Evolutionary conservation across 495 filamentous ascomycete genomes (phyloP).

Genomic region (Cercophora newfieldiana): DNA sequence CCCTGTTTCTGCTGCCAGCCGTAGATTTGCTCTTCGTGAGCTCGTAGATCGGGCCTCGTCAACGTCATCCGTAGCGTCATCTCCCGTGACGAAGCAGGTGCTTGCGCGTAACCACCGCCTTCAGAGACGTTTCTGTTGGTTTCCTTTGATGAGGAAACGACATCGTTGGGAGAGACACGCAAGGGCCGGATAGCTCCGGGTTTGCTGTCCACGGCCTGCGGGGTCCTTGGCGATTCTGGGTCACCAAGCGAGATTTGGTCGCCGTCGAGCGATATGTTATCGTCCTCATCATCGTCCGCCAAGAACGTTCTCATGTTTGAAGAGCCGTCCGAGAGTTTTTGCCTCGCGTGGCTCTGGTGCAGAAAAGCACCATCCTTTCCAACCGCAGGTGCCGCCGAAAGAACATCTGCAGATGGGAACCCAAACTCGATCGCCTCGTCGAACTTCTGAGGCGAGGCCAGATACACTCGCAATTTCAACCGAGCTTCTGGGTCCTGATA

Average conservation of each 20-base stretch:
- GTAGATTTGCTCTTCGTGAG: conserved; percentile 62
- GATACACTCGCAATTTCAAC: conserved; percentile 81
- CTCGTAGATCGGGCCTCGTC: conserved; percentile 81
- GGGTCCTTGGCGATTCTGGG: conserved; percentile 56
- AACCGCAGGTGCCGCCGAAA: conserved; percentile 27
- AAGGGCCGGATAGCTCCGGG: conserved; percentile 33
- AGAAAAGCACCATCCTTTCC: not conserved
- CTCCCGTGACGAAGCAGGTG: conserved; percentile 65
- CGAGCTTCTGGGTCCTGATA: conserved; percentile 91
- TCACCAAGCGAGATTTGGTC: conserved; percentile 53
- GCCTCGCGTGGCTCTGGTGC: conserved; percentile 31
- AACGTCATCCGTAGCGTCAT: conserved; percentile 96
- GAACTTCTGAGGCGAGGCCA: conserved; percentile 90
- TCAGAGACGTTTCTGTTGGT: conserved; percentile 36
- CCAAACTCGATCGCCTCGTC: conserved; percentile 94
- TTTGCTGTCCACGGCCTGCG: conserved; percentile 43
- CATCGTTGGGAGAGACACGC: conserved; percentile 26
- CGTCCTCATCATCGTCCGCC: conserved; percentile 51
- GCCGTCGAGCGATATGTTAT: conserved; percentile 44
- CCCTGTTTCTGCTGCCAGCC: conserved; percentile 52
- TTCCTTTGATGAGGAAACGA: conserved; percentile 4
- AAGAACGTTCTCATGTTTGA: conserved; percentile 50
- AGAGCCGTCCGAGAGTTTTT: conserved; percentile 33
- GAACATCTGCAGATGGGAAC: conserved; percentile 65
- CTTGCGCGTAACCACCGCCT: conserved; percentile 49